Evolutionary conservation across 768 basidiomycete species (phyloP), one percentile per base, ranked within the genome.

Genomic region (Chiua virens): DNA sequence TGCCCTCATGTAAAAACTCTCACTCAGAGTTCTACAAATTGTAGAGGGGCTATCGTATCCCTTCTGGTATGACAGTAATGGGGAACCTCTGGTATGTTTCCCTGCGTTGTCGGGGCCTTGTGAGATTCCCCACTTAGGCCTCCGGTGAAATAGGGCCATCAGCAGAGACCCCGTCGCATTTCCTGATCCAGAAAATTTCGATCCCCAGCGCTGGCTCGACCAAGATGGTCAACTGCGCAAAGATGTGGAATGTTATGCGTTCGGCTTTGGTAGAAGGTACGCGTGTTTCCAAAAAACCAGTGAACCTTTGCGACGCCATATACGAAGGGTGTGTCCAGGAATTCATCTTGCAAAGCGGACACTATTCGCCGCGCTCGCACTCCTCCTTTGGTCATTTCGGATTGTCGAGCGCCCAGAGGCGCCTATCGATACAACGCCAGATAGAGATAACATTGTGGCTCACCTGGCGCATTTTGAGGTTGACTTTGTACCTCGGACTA

Each of bases 321-420:
- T 5, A 13, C 2, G n/a, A 46, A 79, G 83, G 32, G 75, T 85
- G 1, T 87, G 84, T 52, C 83, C 82, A 1, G 84, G 84, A 2
- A 79, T 78, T 56, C 74, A 83, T 62, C 74, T 87, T 20, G 85
- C 62, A 4, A 62, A 53, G 28, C 51, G 46, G 0, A 86, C 85
- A 2, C 67, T 87, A 0, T 84, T 81, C 60, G 69, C 86, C 40
- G 82, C 80, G 55, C 77, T 82, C 0, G 80, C 84, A 0, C 66
- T 82, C 15, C 65, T 83, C 2, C 71, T 84, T 7, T 86, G 83
- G 83, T 78, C 84, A 0, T 86, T 86, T 68, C 73, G 62, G 1
- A 71, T 88, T 25, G 65, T 66, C 5, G 58, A 76, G 22, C 79
- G 81, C 48, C 74, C 77, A 0, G 59, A 65, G 1, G 62, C 68